These are phyloP conservation scores for Xylaria digitata DNA, from an alignment of 2,329 filamentous ascomycete genomes.

Conservation along the genomic window DNA sequence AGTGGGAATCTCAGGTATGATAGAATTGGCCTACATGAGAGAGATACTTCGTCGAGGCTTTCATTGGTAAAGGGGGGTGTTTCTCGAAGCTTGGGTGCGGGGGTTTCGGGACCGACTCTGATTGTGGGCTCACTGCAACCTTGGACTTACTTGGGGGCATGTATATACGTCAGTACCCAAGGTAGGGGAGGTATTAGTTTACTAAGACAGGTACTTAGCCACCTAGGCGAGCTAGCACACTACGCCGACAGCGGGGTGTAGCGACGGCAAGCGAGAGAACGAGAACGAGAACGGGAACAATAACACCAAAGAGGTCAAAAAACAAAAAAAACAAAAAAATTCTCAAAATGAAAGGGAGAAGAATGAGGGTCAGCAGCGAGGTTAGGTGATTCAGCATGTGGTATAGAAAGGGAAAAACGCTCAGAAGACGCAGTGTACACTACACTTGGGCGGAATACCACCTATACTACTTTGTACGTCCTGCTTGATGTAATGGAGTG, in stretches of 20 bases:
- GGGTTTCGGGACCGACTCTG: constrained; percentile 47
- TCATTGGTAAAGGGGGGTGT: constrained; percentile 27
- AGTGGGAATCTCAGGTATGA: constrained; percentile 21
- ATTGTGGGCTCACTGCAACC: constrained; percentile 5
- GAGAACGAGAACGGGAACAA: background rate
- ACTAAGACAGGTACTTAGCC: background rate
- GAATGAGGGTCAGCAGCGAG: too few species aligned
- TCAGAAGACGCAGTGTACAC: too few species aligned
- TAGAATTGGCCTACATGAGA: constrained; percentile 33
- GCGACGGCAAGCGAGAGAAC: background rate
- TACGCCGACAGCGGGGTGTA: too few species aligned
- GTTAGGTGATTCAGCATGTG: too few species aligned
- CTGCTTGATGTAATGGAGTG: too few species aligned
- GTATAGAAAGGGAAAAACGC: too few species aligned
- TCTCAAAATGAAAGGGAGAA: too few species aligned
- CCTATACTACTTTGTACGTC: too few species aligned
- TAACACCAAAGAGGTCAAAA: background rate
- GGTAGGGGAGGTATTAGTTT: too few species aligned
- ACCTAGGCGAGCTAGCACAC: background rate
- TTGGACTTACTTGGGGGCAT: background rate
- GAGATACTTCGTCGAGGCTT: constrained; percentile 1
- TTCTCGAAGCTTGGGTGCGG: constrained; percentile 38
- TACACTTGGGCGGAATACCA: too few species aligned
- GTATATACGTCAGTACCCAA: too few species aligned
- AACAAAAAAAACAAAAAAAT: too few species aligned